These are phyloP conservation scores for Mycena galopus DNA, from an alignment of 768 basidiomycete species.

Conservation along the genomic window DNA sequence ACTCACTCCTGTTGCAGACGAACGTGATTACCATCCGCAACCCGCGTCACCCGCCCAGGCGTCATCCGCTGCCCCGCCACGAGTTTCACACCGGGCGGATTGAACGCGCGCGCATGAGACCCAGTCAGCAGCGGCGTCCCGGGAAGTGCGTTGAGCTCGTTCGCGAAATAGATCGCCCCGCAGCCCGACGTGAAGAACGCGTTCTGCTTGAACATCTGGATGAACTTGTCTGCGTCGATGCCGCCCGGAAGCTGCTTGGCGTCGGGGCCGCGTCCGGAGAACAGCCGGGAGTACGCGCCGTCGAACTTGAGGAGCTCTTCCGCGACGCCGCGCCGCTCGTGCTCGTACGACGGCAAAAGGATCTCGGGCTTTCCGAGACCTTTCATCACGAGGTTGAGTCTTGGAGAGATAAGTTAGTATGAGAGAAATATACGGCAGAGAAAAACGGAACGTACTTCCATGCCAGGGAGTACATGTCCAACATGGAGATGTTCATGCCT, in stretches of 20 bases:
- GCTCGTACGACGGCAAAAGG: constrained; percentile 48
- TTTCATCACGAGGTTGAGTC: constrained; percentile 37
- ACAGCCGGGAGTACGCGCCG: constrained; percentile 52
- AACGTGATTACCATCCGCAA: constrained; percentile 32
- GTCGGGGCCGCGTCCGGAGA: constrained; percentile 45
- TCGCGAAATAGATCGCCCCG: constrained; percentile 33
- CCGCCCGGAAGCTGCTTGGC: constrained; percentile 32
- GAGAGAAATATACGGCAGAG: not conserved
- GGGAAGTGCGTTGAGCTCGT: constrained; percentile 33
- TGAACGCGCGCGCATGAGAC: constrained; percentile 22
- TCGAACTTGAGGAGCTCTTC: constrained; percentile 58
- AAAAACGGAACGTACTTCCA: constrained; percentile 30
- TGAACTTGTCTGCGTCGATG: constrained; percentile 35
- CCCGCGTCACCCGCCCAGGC: constrained; percentile 29
- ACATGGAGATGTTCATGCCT: constrained; percentile 50
- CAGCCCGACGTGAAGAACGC: constrained; percentile 37
- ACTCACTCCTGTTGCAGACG: constrained; percentile 37
- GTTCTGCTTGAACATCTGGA: constrained; percentile 39
- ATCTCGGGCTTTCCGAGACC: constrained; percentile 34
- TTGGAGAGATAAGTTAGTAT: not conserved
- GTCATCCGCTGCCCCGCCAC: constrained; percentile 33
- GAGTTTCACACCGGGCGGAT: constrained; percentile 31
- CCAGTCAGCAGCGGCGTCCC: constrained; percentile 17
- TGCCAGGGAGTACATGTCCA: constrained; percentile 36
- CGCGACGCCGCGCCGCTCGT: constrained; percentile 54